Evolutionary conservation across 306 rosid species (phyloP).

Genomic region (Trifolium pratense): DNA sequence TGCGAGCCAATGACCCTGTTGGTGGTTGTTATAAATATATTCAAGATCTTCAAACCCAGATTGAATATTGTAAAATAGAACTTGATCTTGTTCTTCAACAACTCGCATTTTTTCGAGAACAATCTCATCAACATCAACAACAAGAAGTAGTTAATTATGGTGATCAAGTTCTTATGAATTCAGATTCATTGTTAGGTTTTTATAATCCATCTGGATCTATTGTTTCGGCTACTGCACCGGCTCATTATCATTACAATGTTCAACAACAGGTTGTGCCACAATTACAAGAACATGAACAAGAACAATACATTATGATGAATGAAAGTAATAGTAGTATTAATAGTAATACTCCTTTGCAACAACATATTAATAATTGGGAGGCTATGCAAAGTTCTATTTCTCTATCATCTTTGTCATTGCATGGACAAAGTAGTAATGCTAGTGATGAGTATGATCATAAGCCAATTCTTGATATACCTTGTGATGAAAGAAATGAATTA

Average conservation of each 20-base stretch:
- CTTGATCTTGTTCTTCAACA: constrained; percentile 72
- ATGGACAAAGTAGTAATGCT: constrained; percentile 45
- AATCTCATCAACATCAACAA: constrained; percentile 35
- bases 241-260: constrained; percentile 38
- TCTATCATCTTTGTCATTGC: constrained; percentile 50
- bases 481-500: constrained; percentile 48
- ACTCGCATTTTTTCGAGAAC: constrained; percentile 59
- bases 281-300: constrained; percentile 33
- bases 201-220: constrained; percentile 12
- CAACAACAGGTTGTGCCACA: constrained; percentile 34
- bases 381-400: constrained; percentile 58
- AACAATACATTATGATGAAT: constrained; percentile 41
- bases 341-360: constrained; percentile 43
- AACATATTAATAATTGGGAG: constrained; percentile 68
- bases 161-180: constrained; percentile 41
- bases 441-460: constrained; percentile 55
- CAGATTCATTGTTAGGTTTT: constrained; percentile 50
- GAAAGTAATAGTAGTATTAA: background rate
- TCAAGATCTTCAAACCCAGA: constrained; percentile 55
- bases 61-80: constrained; percentile 54
- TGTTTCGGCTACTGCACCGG: background rate
- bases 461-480: constrained; percentile 46
- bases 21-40: constrained; percentile 83
- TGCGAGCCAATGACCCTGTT: constrained; percentile 79
- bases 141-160: background rate